Conservation (phyloP, 73 alveolate genomes). For the Tetrahymena elliotti region DNA sequence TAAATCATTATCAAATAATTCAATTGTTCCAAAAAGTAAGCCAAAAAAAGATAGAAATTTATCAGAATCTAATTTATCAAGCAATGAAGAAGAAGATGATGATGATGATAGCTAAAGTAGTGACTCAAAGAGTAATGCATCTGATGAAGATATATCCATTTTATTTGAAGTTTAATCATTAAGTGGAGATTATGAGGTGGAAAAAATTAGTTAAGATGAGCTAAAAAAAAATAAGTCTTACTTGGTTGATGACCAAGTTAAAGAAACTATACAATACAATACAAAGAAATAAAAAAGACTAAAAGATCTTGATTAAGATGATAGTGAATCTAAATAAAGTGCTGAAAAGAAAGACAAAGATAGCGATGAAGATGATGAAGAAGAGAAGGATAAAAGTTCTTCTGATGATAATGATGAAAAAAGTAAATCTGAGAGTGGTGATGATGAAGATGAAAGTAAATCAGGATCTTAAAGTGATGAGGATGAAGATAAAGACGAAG, state of each 20-base stretch:
- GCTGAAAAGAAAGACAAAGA: background rate
- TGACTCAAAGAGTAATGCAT: background rate
- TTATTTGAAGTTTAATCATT: background rate
- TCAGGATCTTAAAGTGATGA: background rate
- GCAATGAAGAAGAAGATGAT: background rate
- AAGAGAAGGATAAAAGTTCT: background rate
- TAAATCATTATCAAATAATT: background rate
- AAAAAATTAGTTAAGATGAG: background rate
- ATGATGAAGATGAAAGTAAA: background rate
- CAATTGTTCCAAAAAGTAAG: background rate
- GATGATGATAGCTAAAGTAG: background rate
- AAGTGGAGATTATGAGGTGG: background rate
- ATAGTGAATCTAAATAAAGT: background rate
- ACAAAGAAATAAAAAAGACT: background rate
- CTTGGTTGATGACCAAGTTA: background rate
- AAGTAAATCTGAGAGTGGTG: background rate
- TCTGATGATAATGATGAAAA: too few species aligned
- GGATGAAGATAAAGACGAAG: background rate
- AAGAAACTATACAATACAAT: background rate
- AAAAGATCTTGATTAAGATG: background rate
- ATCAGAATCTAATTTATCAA: background rate
- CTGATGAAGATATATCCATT: background rate
- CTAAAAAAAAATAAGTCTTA: background rate
- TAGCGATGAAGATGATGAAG: background rate
- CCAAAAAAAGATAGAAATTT: background rate